phyloP scores from a whole-genome alignment of 73 alveolate species.

The Tetrahymena thermophila region DNA sequence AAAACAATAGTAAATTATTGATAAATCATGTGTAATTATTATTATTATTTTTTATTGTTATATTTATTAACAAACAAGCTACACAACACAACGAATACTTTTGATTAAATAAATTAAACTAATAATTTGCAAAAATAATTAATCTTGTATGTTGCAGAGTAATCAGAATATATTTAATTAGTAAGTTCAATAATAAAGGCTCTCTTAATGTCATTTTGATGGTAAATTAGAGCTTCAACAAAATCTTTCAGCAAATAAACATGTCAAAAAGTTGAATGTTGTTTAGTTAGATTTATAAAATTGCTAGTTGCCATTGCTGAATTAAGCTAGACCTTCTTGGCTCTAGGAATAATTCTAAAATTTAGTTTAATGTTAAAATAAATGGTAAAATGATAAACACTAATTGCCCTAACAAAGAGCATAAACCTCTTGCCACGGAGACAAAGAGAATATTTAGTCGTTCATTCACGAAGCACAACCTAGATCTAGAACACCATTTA shows the following conservation, averaged over 20 bases:
- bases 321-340: neutral
- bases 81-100: neutral
- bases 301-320: neutral
- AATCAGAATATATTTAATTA: neutral
- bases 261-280: neutral
- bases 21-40: neutral
- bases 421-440: neutral
- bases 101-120: neutral
- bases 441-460: neutral
- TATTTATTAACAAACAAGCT: neutral
- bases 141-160: neutral
- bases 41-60: neutral
- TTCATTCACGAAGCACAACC: neutral
- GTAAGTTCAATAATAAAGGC: neutral
- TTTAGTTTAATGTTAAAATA: neutral
- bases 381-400: neutral
- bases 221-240: neutral
- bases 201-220: neutral
- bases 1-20: too few relatives aligned
- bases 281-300: neutral
- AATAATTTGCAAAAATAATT: neutral
- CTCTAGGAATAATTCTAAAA: neutral
- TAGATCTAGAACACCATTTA: neutral
- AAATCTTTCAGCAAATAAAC: neutral
- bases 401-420: neutral